Percentiles rank a stretch among this genome's conserved stretches.
These are phyloP conservation scores for Phanerodontia chrysosporium DNA, from an alignment of 768 basidiomycete species.

Conservation along the genomic window DNA sequence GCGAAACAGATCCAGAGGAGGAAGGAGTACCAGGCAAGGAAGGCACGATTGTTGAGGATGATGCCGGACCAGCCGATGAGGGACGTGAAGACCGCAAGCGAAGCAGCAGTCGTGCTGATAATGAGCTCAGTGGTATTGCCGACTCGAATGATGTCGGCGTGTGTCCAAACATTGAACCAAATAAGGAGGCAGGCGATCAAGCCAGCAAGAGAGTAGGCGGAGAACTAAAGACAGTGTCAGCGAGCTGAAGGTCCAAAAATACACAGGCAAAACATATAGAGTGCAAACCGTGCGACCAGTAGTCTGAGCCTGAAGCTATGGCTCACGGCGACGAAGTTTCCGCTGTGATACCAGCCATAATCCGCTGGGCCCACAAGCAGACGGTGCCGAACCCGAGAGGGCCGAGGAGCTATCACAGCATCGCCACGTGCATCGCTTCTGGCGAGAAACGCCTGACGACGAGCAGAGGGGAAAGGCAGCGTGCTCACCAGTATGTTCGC, in stretches of 20 bases:
- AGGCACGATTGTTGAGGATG: slow-evolving; percentile 78
- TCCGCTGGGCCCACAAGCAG: too few species aligned
- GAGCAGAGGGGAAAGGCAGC: not conserved
- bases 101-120: slow-evolving; percentile 64
- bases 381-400: not conserved
- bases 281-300: too few species aligned
- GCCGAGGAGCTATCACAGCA: not conserved
- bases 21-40: slow-evolving; percentile 71
- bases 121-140: slow-evolving; percentile 66
- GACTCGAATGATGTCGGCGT: slow-evolving; percentile 68
- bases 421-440: not conserved
- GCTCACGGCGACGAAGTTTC: too few species aligned
- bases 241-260: too few species aligned
- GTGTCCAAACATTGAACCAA: slow-evolving; percentile 71
- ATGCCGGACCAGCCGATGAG: slow-evolving; percentile 77
- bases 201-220: slow-evolving; percentile 54
- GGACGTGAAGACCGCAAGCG: slow-evolving; percentile 57
- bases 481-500: slow-evolving; percentile 53
- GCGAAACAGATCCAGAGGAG: slow-evolving; percentile 72
- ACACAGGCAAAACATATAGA: too few species aligned
- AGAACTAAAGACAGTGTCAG: slow-evolving; percentile 35
- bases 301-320: too few species aligned
- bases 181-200: slow-evolving; percentile 67
- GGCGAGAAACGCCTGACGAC: not conserved
- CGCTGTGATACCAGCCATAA: too few species aligned